These are phyloP conservation scores for Fusarium anthophilum DNA, from an alignment of 2,329 filamentous ascomycete species.

Conservation along the genomic window DNA sequence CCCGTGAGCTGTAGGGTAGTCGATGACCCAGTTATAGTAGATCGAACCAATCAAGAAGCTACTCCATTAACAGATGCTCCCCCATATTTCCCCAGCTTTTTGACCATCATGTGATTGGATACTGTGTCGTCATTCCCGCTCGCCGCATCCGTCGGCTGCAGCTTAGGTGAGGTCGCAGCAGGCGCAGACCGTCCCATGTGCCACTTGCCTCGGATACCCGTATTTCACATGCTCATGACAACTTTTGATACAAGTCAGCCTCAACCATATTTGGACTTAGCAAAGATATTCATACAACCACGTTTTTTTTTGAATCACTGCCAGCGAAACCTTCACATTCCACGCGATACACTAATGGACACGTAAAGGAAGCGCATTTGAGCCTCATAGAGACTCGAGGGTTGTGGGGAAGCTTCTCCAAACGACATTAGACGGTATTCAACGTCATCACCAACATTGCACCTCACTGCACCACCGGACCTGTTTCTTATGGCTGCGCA, in stretches of 20 bases:
- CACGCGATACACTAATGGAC: conserved; percentile 27
- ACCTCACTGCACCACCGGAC: neutral
- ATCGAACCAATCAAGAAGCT: conserved; percentile 11
- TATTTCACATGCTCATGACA: conserved; percentile 43
- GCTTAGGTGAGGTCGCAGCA: conserved; percentile 26
- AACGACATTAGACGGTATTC: neutral
- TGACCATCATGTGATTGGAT: conserved; percentile 39
- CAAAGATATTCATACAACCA: conserved; percentile 5
- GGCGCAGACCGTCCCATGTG: conserved; percentile 36
- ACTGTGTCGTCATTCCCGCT: conserved; percentile 43
- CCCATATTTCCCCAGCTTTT: conserved; percentile 43
- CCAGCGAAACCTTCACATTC: neutral
- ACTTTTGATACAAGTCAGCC: conserved; percentile 10
- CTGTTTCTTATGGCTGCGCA: conserved; percentile 78
- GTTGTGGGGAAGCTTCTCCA: conserved; percentile 37
- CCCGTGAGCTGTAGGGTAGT: neutral
- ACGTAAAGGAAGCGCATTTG: conserved; percentile 22
- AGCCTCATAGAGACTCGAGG: conserved; percentile 31
- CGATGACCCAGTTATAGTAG: too few relatives aligned
- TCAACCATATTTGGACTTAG: conserved; percentile 17
- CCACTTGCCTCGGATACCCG: conserved; percentile 42
- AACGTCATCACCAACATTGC: conserved; percentile 24
- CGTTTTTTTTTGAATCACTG: neutral
- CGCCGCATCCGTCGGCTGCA: conserved; percentile 39
- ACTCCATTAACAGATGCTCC: neutral